phyloP scores from a whole-genome alignment of 495 filamentous ascomycete genomes.

The Aspergillus wentii region DNA sequence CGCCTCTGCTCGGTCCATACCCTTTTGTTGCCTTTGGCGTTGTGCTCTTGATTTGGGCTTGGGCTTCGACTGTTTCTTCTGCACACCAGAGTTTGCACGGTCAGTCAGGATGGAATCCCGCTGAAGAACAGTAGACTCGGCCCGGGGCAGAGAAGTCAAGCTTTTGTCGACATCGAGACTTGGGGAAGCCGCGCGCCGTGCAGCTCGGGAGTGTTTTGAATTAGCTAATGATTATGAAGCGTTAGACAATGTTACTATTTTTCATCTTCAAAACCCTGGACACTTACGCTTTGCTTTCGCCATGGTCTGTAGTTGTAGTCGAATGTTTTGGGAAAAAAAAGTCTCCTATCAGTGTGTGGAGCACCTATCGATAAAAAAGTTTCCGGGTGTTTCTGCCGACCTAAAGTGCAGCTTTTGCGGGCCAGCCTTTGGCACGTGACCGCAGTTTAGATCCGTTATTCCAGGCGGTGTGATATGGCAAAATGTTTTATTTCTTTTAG shows the following conservation, averaged over 20 bases:
- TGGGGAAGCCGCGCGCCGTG: conserved; percentile 66
- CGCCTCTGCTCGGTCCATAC: conserved; percentile 66
- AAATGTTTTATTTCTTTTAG: too few species aligned
- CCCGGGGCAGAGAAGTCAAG: conserved; percentile 54
- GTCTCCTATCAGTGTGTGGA: not conserved
- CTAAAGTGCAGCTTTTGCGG: conserved; percentile 19
- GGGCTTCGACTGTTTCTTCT: conserved; percentile 61
- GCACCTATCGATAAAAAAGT: conserved; percentile 39
- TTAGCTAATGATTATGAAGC: conserved; percentile 25
- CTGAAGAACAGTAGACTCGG: conserved; percentile 41
- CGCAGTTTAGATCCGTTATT: too few species aligned
- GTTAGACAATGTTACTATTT: conserved; percentile 13
- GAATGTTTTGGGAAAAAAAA: conserved; percentile 2
- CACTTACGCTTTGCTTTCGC: conserved; percentile 42
- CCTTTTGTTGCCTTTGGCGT: conserved; percentile 62
- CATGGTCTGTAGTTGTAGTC: conserved; percentile 32
- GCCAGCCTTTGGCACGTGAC: too few species aligned
- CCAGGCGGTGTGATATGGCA: too few species aligned
- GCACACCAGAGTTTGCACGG: conserved; percentile 55
- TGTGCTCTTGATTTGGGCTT: conserved; percentile 59
- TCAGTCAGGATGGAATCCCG: conserved; percentile 57
- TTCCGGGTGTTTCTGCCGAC: conserved; percentile 24
- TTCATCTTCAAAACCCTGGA: conserved; percentile 7
- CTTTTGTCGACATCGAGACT: conserved; percentile 74
- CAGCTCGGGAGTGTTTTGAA: conserved; percentile 64